Base-by-base conservation (phyloP, 331 rosid species). In the Quercus lobata region DNA sequence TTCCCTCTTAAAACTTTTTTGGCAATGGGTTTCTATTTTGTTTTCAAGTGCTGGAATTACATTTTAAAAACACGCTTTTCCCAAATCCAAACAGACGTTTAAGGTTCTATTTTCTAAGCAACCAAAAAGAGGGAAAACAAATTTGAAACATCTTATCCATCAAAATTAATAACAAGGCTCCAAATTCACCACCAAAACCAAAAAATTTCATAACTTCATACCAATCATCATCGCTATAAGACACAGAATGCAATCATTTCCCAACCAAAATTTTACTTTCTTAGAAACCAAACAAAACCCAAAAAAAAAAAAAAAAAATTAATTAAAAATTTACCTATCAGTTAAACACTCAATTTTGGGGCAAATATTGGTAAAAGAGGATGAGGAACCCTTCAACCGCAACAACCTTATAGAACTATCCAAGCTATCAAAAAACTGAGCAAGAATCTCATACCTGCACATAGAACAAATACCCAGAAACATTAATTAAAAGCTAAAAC, bases 401-500 rank as follows among this genome's bases (percentile, higher is more conserved):
- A 84, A 66, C 68, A 95, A 76, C 17, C 89, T 75, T 72, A 93
- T 83, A 41, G 92, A 88, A 83, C 86, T 81, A 65, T 83, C 90
- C 84, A 95, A 76, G 57, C 89, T 69, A 41, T 93, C 81, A 41
- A 95, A 92, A 77, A 92, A 88, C 76, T 84, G 80, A 2, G 55
- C 75, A 75, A 93, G 75, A 54, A 78, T 76, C 54, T 90, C 91
- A 85, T 75, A 91, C 83, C 99, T 92, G 87, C 83, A 44, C 3
- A 73, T 11, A 66, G 53, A 35, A 57, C 73, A 76, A 56, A 68
- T 5, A 37, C 5, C 24, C 32, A n/a, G 5, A 22, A 14, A 16
- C n/a, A 54, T 8, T 49, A 0, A 25, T 32, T 37, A 49, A 10
- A 61, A 18, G 9, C 34, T 37, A 37, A 37, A 37, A 37, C 46